Evolutionary conservation across 139 green algal genomes (phyloP), one percentile per base, ranked within the genome.

Genomic region (Micromonas commoda): DNA sequence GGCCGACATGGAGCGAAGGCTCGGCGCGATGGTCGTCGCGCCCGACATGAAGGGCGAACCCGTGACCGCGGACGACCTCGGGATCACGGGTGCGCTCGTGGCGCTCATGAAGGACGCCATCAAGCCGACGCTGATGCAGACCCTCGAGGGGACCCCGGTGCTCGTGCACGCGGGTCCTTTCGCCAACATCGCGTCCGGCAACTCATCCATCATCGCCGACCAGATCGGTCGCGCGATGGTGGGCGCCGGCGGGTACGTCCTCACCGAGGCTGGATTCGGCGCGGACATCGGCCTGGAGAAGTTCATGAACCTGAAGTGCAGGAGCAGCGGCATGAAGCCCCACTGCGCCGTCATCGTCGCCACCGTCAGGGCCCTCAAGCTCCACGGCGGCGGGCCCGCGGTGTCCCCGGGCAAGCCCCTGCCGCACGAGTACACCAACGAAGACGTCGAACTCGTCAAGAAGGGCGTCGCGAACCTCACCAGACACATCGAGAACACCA

Each of bases 221-320:
- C 80, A 87, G 73, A 90, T 99, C 31, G 95, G 84, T 0, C 87
- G 98, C 19, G 96, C 95, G 80, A 89, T 98, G 68, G 95, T 97
- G 3, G 91, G 92, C 6, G 71, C 85, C 16, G 92, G 95, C 26
- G 95, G 95, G 24, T 97, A 89, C 74, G 92, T 96, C 26, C 83
- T 98, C 38, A 98, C 95, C 1, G 95, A 99, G 89, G 93, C 94
- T 65, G 73, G 95, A 35, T 99, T 99, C 84, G 96, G 96, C 21
- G 89, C 95, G 0, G 96, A 99, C 87, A 99, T 99, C 64, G 96
- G 96, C 3, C 81, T 94, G 64, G 96, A 99, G 86, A 99, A 99
- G 85, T 93, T 92, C 81, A 87, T 90, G 77, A 80, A 85, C 69
- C 79, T 82, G 32, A 81, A 84, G 74, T 79, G 79, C 79, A 37